phyloP scores from a whole-genome alignment of 2,329 filamentous ascomycete genomes.

The Hymenotorrendiella dingleyae region DNA sequence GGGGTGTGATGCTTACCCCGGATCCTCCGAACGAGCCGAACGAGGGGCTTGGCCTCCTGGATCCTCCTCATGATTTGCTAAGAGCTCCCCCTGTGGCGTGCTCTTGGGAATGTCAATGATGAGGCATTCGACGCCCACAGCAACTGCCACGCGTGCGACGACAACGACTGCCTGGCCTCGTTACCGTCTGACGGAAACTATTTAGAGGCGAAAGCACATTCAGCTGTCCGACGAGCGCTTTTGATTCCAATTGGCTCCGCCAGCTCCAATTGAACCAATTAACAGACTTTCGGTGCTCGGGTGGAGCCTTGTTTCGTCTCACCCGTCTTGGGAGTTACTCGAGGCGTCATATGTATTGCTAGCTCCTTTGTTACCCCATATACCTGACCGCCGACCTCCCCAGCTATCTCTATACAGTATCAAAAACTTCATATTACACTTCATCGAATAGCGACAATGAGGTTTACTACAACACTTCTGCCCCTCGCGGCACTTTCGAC shows the following conservation, averaged over 20 bases:
- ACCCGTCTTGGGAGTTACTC: neutral
- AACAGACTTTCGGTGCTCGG: neutral
- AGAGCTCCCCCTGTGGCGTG: neutral
- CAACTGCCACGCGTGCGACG: neutral
- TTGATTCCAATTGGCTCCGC: neutral
- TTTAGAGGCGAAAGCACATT: too few species aligned
- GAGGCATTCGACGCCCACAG: neutral
- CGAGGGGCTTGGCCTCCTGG: constrained; percentile 1
- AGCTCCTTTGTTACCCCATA: neutral
- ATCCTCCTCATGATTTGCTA: neutral
- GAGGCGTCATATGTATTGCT: neutral
- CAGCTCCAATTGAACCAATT: neutral
- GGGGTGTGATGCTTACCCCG: neutral
- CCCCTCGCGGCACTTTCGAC: constrained; percentile 43
- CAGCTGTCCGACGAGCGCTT: neutral
- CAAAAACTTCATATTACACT: too few species aligned
- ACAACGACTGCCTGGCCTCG: too few species aligned
- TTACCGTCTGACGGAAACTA: too few species aligned
- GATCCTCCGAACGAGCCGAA: neutral
- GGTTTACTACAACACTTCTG: constrained; percentile 37
- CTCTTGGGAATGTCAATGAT: neutral
- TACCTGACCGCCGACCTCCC: neutral
- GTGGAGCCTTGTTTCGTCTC: neutral
- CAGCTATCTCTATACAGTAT: neutral
- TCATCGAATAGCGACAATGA: constrained; percentile 25